A percentile compares a stretch with the other conserved stretches of the same genome.
Evolutionary conservation across 2,329 filamentous ascomycete species (phyloP).

Genomic region (Fusarium verticillioides): DNA sequence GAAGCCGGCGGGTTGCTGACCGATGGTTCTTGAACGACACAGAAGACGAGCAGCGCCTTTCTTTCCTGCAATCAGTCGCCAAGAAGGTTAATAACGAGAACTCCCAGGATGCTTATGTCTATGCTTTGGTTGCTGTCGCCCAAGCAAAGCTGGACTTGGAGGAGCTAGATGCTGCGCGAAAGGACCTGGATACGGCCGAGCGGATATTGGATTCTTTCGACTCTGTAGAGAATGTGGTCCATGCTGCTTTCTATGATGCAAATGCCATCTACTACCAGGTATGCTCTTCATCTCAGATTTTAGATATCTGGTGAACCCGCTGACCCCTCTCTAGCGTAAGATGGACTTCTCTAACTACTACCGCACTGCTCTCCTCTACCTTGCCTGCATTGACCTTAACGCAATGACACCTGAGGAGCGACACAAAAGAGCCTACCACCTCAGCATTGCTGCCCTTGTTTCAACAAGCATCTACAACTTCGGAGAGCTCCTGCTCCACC

Average conservation of each 20-base stretch:
- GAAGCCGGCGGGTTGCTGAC: constrained; percentile 25
- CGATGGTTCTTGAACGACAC: constrained; percentile 7
- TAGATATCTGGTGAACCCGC: constrained; percentile 49
- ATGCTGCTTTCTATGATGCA: constrained; percentile 95
- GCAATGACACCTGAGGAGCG: constrained; percentile 80
- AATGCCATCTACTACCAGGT: constrained; percentile 95
- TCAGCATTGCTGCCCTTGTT: constrained; percentile 90
- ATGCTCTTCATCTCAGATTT: constrained; percentile 9
- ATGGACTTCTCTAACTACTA: constrained; percentile 97
- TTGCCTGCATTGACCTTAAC: constrained; percentile 90
- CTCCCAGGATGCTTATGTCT: constrained; percentile 95
- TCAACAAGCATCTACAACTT: constrained; percentile 99
- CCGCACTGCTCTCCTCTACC: constrained; percentile 95
- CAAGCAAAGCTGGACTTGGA: constrained; percentile 84
- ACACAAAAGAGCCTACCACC: constrained; percentile 86
- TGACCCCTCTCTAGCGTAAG: constrained; percentile 63
- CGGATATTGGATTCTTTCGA: constrained; percentile 91
- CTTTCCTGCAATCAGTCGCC: constrained; percentile 84
- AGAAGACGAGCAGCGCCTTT: constrained; percentile 89
- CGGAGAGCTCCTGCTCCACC: constrained; percentile 96
- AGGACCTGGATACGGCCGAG: constrained; percentile 88
- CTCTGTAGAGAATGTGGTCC: constrained; percentile 93
- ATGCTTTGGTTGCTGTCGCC: constrained; percentile 90
- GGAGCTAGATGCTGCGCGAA: constrained; percentile 83
- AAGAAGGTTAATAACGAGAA: constrained; percentile 91